Evolutionary conservation across 148 eudicot genomes (phyloP).

Genomic region (Cornus kousa): DNA sequence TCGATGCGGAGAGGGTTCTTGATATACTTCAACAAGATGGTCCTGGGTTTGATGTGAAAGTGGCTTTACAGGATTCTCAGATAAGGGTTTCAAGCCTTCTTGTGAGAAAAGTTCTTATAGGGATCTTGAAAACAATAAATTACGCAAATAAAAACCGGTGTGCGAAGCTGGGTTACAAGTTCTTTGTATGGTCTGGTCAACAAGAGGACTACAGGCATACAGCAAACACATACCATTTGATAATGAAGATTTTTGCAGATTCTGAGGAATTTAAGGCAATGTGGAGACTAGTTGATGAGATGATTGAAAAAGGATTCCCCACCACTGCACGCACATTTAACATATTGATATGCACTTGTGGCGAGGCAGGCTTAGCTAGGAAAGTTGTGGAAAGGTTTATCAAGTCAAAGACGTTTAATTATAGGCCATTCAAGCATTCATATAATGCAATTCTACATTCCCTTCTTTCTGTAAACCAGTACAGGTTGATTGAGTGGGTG

Average conservation of each 20-base stretch:
- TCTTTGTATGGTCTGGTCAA: conserved; percentile 78
- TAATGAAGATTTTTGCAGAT: conserved; percentile 72
- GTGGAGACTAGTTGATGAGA: conserved; percentile 88
- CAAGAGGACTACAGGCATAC: conserved; percentile 51
- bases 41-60: conserved; percentile 28
- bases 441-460: conserved; percentile 80
- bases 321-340: conserved; percentile 79
- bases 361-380: conserved; percentile 76
- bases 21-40: conserved; percentile 68
- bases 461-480: conserved; percentile 62
- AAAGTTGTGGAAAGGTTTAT: conserved; percentile 64
- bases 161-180: conserved; percentile 79
- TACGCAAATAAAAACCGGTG: conserved; percentile 48
- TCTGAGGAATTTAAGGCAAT: conserved; percentile 76
- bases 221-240: conserved; percentile 57
- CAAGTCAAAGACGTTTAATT: conserved; percentile 29
- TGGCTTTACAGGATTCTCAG: conserved; percentile 39
- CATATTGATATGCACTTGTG: conserved; percentile 72
- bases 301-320: conserved; percentile 27
- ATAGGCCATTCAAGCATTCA: conserved; percentile 74
- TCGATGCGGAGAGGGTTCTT: conserved; percentile 56
- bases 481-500: conserved; percentile 83
- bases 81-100: conserved; percentile 66
- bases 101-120: conserved; percentile 69
- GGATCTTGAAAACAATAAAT: conserved; percentile 29